Evolutionary conservation across 768 basidiomycete genomes (phyloP).

Genomic region (Mycena vitilis): DNA sequence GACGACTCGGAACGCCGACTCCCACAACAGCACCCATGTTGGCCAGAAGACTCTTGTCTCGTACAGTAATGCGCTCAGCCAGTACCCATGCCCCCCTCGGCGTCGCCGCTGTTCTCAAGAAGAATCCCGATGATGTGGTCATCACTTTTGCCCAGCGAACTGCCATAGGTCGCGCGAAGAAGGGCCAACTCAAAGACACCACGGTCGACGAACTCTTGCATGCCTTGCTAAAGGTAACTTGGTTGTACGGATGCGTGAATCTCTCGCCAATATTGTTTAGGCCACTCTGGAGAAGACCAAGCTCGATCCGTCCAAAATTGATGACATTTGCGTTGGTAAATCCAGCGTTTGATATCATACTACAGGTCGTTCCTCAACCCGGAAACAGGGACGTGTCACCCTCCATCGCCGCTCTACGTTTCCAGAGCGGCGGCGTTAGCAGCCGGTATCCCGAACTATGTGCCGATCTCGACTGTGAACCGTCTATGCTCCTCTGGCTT

Average conservation of each 20-base stretch:
- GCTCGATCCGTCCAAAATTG: constrained; percentile 77
- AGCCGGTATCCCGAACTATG: constrained; percentile 87
- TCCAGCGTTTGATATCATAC: neutral
- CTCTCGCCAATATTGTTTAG: constrained; percentile 47
- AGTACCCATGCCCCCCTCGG: constrained; percentile 59
- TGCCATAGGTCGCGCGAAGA: constrained; percentile 88
- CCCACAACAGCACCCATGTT: constrained; percentile 28
- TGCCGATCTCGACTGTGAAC: constrained; percentile 93
- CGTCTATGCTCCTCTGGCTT: constrained; percentile 94
- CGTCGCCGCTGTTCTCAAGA: constrained; percentile 67
- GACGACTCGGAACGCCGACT: constrained; percentile 30
- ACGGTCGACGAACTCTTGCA: constrained; percentile 89
- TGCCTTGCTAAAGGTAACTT: constrained; percentile 79
- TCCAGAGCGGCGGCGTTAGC: constrained; percentile 89
- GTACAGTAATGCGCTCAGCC: constrained; percentile 49
- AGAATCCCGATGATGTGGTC: constrained; percentile 86
- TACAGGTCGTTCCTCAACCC: constrained; percentile 6
- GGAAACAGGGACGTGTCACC: constrained; percentile 79
- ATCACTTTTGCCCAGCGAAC: constrained; percentile 91
- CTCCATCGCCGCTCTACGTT: constrained; percentile 83
- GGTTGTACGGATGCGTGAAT: neutral
- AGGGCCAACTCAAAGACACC: constrained; percentile 91
- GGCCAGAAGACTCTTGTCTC: constrained; percentile 29
- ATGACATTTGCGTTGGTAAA: constrained; percentile 88
- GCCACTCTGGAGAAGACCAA: constrained; percentile 74